Percentiles rank a stretch among this genome's conserved stretches.
phyloP scores from a whole-genome alignment of 768 basidiomycete genomes.

The Pulveroboletus frians region DNA sequence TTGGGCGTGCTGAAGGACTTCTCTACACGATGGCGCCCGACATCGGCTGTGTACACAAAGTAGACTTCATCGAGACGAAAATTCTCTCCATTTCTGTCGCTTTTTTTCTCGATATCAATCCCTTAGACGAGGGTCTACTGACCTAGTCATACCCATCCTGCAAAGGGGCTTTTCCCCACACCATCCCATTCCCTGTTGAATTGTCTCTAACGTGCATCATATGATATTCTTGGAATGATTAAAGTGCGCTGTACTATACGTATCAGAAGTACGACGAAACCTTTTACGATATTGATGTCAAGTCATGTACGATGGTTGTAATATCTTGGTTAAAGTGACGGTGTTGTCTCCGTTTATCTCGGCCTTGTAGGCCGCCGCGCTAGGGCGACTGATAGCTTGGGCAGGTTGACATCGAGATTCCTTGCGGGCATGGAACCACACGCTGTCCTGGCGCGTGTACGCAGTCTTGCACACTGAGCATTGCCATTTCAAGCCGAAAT shows the following conservation, averaged over 20 bases:
- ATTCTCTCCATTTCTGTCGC: neutral
- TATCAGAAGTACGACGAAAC: constrained; percentile 4
- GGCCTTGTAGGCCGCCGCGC: constrained; percentile 10
- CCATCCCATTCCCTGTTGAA: constrained; percentile 1
- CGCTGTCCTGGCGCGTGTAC: constrained; percentile 17
- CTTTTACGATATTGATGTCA: neutral
- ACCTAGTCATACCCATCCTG: constrained; percentile 7
- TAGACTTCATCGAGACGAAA: neutral
- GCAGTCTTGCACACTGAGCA: constrained; percentile 14
- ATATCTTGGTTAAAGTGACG: constrained; percentile 18
- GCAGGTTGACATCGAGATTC: constrained; percentile 1
- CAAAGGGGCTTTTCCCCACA: neutral
- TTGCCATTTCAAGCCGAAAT: constrained; percentile 13
- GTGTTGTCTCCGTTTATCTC: constrained; percentile 1
- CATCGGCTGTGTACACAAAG: neutral
- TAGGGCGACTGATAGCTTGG: constrained; percentile 10
- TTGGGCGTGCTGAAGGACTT: constrained; percentile 3
- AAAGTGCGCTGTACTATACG: constrained; percentile 18
- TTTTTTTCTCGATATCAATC: neutral
- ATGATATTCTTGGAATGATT: constrained; percentile 5
- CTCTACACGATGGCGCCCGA: constrained; percentile 1
- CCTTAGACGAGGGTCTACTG: neutral
- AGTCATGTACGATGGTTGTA: neutral
- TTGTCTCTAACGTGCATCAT: constrained; percentile 5
- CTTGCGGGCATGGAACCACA: constrained; percentile 6